Evolutionary conservation across 2,329 filamentous ascomycete species (phyloP).

Genomic region (Diaporthe helianthi): DNA sequence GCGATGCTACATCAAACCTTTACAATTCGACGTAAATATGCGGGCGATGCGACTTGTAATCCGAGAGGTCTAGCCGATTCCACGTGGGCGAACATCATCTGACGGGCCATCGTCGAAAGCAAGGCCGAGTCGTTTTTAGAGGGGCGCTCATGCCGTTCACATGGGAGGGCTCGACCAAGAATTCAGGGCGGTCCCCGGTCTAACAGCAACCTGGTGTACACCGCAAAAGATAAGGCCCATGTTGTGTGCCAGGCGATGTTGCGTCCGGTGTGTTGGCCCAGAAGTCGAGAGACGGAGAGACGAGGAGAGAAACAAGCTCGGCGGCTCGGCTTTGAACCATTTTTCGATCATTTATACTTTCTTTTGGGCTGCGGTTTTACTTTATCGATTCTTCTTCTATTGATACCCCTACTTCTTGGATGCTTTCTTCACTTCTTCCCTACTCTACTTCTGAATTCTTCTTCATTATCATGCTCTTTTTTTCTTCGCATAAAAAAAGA

Average conservation of each 20-base stretch:
- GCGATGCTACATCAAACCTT: background rate
- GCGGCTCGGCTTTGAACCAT: background rate
- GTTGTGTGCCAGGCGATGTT: background rate
- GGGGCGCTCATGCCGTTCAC: background rate
- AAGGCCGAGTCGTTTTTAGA: background rate
- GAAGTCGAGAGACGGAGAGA: too few relatives aligned
- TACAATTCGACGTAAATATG: background rate
- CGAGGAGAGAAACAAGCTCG: background rate
- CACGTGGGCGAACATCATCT: background rate
- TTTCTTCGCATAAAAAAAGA: constrained; percentile 10
- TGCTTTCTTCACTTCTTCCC: background rate
- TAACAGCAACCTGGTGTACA: background rate
- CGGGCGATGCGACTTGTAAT: background rate
- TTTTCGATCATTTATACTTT: background rate
- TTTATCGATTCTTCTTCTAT: constrained; percentile 22
- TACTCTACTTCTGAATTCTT: background rate
- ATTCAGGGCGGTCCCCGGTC: background rate
- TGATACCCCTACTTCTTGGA: constrained; percentile 26
- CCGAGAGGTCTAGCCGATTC: too few relatives aligned
- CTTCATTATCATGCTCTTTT: background rate
- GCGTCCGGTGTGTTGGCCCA: background rate
- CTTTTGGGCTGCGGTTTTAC: background rate
- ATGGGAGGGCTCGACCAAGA: background rate
- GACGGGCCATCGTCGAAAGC: background rate
- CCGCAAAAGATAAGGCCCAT: background rate